These are phyloP conservation scores for Citeromyces matritensis DNA, from an alignment of 805 yeast species.

Conservation along the genomic window DNA sequence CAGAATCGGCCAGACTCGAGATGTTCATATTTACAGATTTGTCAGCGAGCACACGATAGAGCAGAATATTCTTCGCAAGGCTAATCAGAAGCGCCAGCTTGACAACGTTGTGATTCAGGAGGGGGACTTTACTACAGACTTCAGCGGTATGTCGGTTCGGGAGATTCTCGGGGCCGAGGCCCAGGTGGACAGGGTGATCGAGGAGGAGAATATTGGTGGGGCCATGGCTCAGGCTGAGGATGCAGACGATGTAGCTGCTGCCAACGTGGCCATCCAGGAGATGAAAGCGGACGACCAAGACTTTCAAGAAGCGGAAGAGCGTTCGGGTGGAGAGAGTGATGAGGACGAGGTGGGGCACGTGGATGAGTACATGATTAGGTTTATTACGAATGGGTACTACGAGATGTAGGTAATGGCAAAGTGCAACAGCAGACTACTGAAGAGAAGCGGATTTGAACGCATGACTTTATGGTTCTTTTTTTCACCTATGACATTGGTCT, in stretches of 20 bases:
- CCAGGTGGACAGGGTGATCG: conserved; percentile 22
- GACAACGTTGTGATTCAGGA: conserved; percentile 95
- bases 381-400: conserved; percentile 72
- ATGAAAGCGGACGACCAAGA: conserved; percentile 77
- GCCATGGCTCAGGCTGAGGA: conserved; percentile 88
- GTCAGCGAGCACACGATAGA: conserved; percentile 95
- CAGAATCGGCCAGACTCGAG: conserved; percentile 96
- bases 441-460: no score
- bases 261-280: conserved; percentile 77
- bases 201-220: conserved; percentile 19
- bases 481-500: no score
- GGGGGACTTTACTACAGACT: conserved; percentile 97
- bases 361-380: conserved; percentile 93
- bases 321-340: conserved; percentile 20
- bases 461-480: no score
- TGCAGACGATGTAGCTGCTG: conserved; percentile 82
- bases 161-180: conserved; percentile 64
- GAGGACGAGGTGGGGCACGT: conserved; percentile 66
- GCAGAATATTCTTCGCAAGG: conserved; percentile 83
- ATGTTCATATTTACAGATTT: conserved; percentile 92
- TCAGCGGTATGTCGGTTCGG: conserved; percentile 76
- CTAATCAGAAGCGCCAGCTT: conserved; percentile 85
- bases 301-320: conserved; percentile 35
- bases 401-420: conserved; percentile 21
- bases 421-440: no score